Evolutionary conservation across 2,329 filamentous ascomycete genomes (phyloP).

Genomic region (Westerdykella aurantiaca): DNA sequence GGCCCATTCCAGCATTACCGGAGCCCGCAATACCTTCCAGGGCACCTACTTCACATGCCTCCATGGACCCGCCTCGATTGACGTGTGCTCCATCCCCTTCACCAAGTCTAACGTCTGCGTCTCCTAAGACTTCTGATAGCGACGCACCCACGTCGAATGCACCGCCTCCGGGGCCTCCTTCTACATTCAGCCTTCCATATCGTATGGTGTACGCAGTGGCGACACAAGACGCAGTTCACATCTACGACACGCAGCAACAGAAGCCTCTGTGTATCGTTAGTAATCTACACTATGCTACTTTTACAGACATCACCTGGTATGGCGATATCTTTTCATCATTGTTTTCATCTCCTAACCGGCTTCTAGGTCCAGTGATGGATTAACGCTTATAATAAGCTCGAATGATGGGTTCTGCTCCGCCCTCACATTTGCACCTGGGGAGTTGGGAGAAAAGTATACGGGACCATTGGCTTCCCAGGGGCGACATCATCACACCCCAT

Average conservation of each 20-base stretch:
- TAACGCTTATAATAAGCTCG: conserved; percentile 86
- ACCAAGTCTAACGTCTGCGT: conserved; percentile 48
- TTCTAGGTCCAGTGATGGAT: conserved; percentile 66
- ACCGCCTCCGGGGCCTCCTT: conserved; percentile 42
- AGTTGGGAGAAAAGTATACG: conserved; percentile 76
- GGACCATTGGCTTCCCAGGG: conserved; percentile 49
- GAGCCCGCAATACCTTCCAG: conserved; percentile 63
- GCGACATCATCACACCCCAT: conserved; percentile 30
- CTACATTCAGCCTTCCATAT: conserved; percentile 81
- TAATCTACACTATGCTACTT: conserved; percentile 95
- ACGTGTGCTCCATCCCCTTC: conserved; percentile 50
- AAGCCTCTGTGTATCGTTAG: conserved; percentile 91
- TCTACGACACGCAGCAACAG: conserved; percentile 96
- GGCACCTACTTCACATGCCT: conserved; percentile 54
- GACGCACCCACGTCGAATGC: conserved; percentile 51
- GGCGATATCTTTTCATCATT: conserved; percentile 24
- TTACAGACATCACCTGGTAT: conserved; percentile 93
- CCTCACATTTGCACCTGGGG: conserved; percentile 74
- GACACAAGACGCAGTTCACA: conserved; percentile 87
- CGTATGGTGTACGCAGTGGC: conserved; percentile 95
- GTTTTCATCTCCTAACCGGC: conserved; percentile 23
- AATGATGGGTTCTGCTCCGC: conserved; percentile 97
- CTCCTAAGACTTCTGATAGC: conserved; percentile 48
- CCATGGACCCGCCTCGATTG: conserved; percentile 78
- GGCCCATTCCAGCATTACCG: conserved; percentile 74